These are phyloP conservation scores for Panicum virgatum DNA, from an alignment of 202 grass and related monocot species.

Conservation along the genomic window DNA sequence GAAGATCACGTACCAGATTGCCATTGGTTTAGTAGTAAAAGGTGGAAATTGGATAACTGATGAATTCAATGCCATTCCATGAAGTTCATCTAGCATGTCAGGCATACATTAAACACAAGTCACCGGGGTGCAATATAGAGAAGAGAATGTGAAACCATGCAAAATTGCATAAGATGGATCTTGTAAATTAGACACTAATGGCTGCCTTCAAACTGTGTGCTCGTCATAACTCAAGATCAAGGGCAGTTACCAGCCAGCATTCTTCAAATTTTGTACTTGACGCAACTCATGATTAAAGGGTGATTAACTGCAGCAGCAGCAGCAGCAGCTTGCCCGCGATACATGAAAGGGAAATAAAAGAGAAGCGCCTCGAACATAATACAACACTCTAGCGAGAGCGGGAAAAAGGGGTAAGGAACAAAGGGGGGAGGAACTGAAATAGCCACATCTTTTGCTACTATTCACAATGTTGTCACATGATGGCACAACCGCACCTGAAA, in stretches of 20 bases:
- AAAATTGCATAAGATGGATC: not conserved
- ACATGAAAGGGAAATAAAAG: not conserved
- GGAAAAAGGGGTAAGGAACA: constrained; percentile 1
- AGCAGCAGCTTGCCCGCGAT: not conserved
- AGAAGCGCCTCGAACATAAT: constrained; percentile 38
- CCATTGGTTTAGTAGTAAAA: not conserved
- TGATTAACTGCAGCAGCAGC: constrained; percentile 7
- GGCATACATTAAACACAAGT: not conserved
- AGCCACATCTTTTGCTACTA: constrained; percentile 42
- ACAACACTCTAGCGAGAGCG: constrained; percentile 38
- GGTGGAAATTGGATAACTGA: not conserved
- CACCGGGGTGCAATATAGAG: not conserved
- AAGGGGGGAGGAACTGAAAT: not conserved
- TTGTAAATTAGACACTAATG: not conserved
- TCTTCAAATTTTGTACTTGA: constrained; percentile 32
- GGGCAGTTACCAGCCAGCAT: not conserved
- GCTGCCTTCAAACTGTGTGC: constrained; percentile 23
- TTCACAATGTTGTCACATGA: constrained; percentile 52
- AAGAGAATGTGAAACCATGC: not conserved
- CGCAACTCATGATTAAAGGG: constrained; percentile 24
- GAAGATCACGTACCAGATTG: not conserved
- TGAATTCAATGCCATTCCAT: not conserved
- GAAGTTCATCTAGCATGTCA: not conserved
- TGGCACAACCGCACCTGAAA: constrained; percentile 55
- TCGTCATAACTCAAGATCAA: constrained; percentile 24